Conservation (phyloP, 495 filamentous ascomycete genomes). For the Glarea lozoyensis region DNA sequence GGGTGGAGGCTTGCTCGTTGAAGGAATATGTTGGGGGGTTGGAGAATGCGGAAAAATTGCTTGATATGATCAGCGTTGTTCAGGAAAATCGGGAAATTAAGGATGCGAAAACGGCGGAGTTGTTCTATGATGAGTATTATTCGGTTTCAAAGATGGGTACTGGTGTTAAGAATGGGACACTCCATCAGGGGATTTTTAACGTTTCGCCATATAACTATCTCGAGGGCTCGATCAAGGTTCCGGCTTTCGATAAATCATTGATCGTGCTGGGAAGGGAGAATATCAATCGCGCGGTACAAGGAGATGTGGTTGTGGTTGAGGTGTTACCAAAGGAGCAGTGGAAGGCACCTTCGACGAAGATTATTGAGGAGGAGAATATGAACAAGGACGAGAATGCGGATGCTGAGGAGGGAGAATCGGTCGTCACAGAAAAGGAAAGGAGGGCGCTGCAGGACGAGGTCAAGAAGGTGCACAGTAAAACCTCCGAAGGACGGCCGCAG, state of each 20-base stretch:
- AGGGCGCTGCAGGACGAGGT: slow-evolving; percentile 84
- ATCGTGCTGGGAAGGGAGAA: slow-evolving; percentile 90
- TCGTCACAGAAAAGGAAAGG: slow-evolving; percentile 79
- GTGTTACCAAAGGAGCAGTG: slow-evolving; percentile 88
- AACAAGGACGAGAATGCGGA: slow-evolving; percentile 91
- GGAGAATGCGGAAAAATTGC: slow-evolving; percentile 69
- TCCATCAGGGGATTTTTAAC: slow-evolving; percentile 93
- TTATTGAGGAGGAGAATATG: slow-evolving; percentile 88
- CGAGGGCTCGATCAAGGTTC: slow-evolving; percentile 82
- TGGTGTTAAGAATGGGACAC: slow-evolving; percentile 69
- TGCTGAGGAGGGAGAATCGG: slow-evolving; percentile 55
- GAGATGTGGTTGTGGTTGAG: slow-evolving; percentile 87
- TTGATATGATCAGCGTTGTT: slow-evolving; percentile 90
- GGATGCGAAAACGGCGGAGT: slow-evolving; percentile 51
- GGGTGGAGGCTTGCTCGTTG: slow-evolving; percentile 56
- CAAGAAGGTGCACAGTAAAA: slow-evolving; percentile 72
- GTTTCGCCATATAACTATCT: slow-evolving; percentile 97
- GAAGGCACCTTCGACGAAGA: slow-evolving; percentile 90
- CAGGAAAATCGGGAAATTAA: slow-evolving; percentile 56
- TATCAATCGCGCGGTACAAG: slow-evolving; percentile 87
- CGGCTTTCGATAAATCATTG: slow-evolving; percentile 81
- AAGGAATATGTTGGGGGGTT: slow-evolving; percentile 73
- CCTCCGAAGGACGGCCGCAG: slow-evolving; percentile 68
- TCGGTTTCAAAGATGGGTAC: slow-evolving; percentile 93
- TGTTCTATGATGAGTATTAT: slow-evolving; percentile 75